Evolutionary conservation across 1,139 yeast genomes (phyloP).

Genomic region (Geotrichum armillariae): DNA sequence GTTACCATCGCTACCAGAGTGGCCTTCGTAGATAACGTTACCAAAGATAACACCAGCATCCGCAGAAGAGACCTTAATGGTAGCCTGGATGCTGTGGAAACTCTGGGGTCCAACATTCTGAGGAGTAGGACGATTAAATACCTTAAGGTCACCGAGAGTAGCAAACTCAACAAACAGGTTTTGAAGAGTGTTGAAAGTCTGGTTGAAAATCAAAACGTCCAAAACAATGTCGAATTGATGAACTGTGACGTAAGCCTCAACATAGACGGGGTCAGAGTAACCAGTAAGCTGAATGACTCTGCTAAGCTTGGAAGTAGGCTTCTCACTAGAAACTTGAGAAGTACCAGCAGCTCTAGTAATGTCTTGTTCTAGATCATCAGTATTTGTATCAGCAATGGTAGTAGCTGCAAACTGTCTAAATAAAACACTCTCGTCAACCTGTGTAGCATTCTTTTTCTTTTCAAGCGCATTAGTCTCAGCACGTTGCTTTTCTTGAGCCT

Average conservation of each 20-base stretch:
- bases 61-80: constrained; percentile 93
- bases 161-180: constrained; percentile 95
- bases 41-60: constrained; percentile 98
- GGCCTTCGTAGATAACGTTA: constrained; percentile 94
- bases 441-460: constrained; percentile 68
- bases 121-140: constrained; percentile 90
- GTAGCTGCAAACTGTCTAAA: constrained; percentile 76
- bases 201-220: constrained; percentile 92
- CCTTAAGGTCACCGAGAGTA: constrained; percentile 92
- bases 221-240: constrained; percentile 95
- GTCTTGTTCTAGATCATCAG: constrained; percentile 35
- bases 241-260: constrained; percentile 92
- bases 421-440: constrained; percentile 75
- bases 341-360: constrained; percentile 47
- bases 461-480: constrained; percentile 60
- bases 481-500: constrained; percentile 51
- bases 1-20: constrained; percentile 85
- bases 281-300: constrained; percentile 94
- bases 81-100: constrained; percentile 84
- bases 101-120: constrained; percentile 96
- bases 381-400: constrained; percentile 38
- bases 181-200: constrained; percentile 86
- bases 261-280: constrained; percentile 95
- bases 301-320: constrained; percentile 72
- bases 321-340: constrained; percentile 49